Evolutionary conservation across 768 basidiomycete genomes (phyloP).

Genomic region (Auricularia sp.): DNA sequence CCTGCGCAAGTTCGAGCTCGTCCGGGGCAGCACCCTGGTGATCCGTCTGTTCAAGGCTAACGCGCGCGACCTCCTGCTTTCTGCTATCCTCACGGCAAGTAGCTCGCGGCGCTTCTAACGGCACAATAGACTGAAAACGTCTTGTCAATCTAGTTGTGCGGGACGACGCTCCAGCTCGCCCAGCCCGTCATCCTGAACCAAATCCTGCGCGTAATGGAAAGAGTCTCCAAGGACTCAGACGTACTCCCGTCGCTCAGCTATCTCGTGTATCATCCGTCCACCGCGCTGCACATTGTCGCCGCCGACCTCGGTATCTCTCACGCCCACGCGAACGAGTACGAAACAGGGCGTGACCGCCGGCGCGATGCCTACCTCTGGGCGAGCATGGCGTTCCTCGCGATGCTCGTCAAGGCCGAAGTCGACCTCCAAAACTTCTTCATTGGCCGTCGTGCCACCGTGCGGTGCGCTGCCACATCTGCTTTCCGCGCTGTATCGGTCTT

Average conservation of each 20-base stretch:
- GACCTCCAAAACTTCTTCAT: not conserved
- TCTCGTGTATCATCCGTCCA: not conserved
- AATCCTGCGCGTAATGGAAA: not conserved
- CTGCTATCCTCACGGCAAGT: no score
- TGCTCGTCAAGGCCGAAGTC: not conserved
- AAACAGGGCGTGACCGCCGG: not conserved
- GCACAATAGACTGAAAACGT: no score
- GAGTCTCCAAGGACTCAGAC: not conserved
- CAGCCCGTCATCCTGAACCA: not conserved
- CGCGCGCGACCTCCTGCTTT: not conserved
- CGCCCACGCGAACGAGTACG: not conserved
- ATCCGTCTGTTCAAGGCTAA: not conserved
- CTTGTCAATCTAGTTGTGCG: no score
- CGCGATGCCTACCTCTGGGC: not conserved
- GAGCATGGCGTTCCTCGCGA: not conserved
- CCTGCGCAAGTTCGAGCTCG: not conserved
- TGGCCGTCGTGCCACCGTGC: not conserved
- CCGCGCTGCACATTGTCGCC: not conserved
- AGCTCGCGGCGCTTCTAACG: no score
- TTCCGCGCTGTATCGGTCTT: not conserved
- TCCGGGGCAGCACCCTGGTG: not conserved
- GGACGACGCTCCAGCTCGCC: not conserved
- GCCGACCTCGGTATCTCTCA: not conserved
- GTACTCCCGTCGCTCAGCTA: not conserved
- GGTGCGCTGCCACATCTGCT: not conserved